A percentile compares a stretch with the other conserved stretches of the same genome.
Conservation (phyloP, 768 basidiomycete species). For the Psilocybe azurescens region DNA sequence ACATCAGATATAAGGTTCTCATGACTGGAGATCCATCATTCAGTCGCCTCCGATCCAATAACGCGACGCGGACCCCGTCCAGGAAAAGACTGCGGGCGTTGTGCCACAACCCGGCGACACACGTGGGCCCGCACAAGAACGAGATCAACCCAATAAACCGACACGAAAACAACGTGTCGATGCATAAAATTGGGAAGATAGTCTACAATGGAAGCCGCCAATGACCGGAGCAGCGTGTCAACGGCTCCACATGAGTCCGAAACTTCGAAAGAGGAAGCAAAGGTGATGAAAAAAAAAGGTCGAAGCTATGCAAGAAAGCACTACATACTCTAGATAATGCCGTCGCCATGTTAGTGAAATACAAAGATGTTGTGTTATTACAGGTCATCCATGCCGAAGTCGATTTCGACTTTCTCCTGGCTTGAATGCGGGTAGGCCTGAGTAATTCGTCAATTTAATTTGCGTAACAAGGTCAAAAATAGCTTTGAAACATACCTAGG, state of each 20-base stretch:
- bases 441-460: constrained; percentile 14
- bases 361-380: constrained; percentile 33
- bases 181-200: neutral
- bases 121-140: neutral
- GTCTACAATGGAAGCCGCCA: constrained; percentile 1
- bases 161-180: neutral
- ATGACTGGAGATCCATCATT: neutral
- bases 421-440: constrained; percentile 96
- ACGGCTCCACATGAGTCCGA: neutral
- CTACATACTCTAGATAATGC: constrained; percentile 19
- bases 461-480: constrained; percentile 1
- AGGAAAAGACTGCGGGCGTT: neutral
- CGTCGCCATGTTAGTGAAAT: neutral
- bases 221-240: neutral
- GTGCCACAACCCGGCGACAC: neutral
- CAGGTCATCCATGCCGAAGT: constrained; percentile 88
- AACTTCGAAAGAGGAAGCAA: neutral
- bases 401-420: constrained; percentile 95
- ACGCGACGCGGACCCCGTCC: neutral
- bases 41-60: no score
- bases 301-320: constrained; percentile 17
- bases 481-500: constrained; percentile 71
- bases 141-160: neutral
- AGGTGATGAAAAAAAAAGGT: neutral
- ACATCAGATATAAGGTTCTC: neutral